These are phyloP conservation scores for Mortierella sp. DNA, from an alignment of 371 early-diverging fungal genomes.

Conservation along the genomic window DNA sequence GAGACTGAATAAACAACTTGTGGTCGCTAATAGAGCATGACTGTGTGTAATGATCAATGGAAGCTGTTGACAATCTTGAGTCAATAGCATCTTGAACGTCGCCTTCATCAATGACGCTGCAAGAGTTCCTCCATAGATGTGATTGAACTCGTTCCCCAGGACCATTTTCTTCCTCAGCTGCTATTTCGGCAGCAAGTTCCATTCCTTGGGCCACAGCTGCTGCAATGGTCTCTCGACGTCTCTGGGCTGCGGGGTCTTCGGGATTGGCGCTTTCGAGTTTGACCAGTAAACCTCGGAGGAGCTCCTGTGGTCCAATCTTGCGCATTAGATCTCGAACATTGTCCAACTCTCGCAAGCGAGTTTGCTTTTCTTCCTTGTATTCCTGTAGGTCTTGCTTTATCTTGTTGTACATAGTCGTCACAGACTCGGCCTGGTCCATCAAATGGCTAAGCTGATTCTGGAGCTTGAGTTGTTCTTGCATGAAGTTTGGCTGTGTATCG, in stretches of 20 bases:
- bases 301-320: slow-evolving; percentile 64
- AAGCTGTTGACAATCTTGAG: slow-evolving; percentile 41
- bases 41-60: slow-evolving; percentile 53
- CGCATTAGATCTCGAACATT: slow-evolving; percentile 57
- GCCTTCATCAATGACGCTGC: slow-evolving; percentile 53
- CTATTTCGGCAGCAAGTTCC: slow-evolving; percentile 60
- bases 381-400: slow-evolving; percentile 41
- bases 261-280: slow-evolving; percentile 63
- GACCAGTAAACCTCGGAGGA: slow-evolving; percentile 66
- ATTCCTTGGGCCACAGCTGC: slow-evolving; percentile 58
- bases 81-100: slow-evolving; percentile 53
- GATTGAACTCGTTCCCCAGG: slow-evolving; percentile 32
- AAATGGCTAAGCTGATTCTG: slow-evolving; percentile 40
- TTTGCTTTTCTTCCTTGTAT: slow-evolving; percentile 58
- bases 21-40: slow-evolving; percentile 53
- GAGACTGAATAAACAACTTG: slow-evolving; percentile 58
- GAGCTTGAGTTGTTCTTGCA: slow-evolving; percentile 47
- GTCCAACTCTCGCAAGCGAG: slow-evolving; percentile 47
- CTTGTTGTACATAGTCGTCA: slow-evolving; percentile 24
- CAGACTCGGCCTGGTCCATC: slow-evolving; percentile 54
- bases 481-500: slow-evolving; percentile 35
- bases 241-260: slow-evolving; percentile 21
- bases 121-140: slow-evolving; percentile 52
- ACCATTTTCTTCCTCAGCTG: slow-evolving; percentile 23
- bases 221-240: slow-evolving; percentile 46